These are phyloP conservation scores for Cajanus cajan DNA, from an alignment of 306 rosid genomes.

Conservation along the genomic window DNA sequence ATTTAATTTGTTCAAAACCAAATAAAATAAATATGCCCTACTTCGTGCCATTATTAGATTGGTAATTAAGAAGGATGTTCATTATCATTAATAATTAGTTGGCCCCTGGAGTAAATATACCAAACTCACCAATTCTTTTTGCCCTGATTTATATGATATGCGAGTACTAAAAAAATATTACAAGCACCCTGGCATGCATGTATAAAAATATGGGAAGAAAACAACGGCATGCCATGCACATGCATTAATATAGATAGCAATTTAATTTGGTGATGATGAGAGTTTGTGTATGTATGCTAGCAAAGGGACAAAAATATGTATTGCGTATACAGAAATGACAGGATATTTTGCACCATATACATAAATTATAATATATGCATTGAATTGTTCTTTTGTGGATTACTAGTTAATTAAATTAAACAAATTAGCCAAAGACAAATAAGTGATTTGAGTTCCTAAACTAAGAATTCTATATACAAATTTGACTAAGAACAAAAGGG, in stretches of 20 bases:
- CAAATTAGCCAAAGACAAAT: slow-evolving; percentile 32
- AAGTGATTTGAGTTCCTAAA: slow-evolving; percentile 32
- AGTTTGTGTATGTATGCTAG: background rate
- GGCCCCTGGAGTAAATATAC: background rate
- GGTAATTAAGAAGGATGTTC: slow-evolving; percentile 7
- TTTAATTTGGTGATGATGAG: slow-evolving; percentile 17
- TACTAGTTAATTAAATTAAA: slow-evolving; percentile 13
- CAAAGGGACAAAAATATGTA: slow-evolving; percentile 5
- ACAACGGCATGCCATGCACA: slow-evolving; percentile 45
- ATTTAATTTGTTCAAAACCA: background rate
- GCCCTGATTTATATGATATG: background rate
- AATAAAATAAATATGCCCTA: background rate
- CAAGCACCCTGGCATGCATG: slow-evolving; percentile 26
- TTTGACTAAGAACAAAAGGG: slow-evolving; percentile 28
- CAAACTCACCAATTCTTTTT: slow-evolving; percentile 12
- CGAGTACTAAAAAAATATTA: background rate
- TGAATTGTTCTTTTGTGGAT: background rate
- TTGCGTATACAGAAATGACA: slow-evolving; percentile 15
- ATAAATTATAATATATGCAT: background rate
- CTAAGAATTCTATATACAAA: slow-evolving; percentile 30
- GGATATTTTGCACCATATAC: background rate
- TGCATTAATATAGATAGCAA: background rate
- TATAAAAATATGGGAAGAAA: slow-evolving; percentile 37
- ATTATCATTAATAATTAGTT: slow-evolving; percentile 22
- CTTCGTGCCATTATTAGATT: slow-evolving; percentile 20